Conservation (phyloP, 345 rosid genomes). For the Lagerstroemia speciosa region DNA sequence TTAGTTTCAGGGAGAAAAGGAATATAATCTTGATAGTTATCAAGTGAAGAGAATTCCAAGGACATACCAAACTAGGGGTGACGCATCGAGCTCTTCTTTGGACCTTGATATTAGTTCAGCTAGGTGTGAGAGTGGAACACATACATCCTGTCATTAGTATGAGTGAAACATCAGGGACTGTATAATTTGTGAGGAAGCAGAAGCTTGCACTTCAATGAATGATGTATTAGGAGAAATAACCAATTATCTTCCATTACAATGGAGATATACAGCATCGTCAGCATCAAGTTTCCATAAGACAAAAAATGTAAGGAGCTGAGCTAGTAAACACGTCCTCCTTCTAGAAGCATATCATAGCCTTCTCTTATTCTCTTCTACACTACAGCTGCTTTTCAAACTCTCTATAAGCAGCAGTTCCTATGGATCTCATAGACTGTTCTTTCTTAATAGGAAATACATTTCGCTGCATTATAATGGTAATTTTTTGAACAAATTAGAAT, state of each 20-base stretch:
- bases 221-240: background rate
- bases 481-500: background rate
- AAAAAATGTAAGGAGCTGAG: background rate
- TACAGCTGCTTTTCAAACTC: background rate
- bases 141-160: conserved; percentile 58
- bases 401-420: background rate
- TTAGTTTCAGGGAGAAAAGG: background rate
- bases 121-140: conserved; percentile 76
- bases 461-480: too few relatives aligned
- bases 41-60: background rate
- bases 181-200: background rate
- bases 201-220: background rate
- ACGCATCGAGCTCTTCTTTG: conserved; percentile 68
- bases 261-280: background rate
- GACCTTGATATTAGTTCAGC: conserved; percentile 74
- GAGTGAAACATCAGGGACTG: background rate
- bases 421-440: too few relatives aligned
- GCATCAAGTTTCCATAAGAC: background rate
- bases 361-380: too few relatives aligned
- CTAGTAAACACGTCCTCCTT: too few relatives aligned
- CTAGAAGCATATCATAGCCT: too few relatives aligned
- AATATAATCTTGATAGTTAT: background rate
- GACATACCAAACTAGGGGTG: conserved; percentile 50
- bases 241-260: background rate
- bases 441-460: too few relatives aligned